Evolutionary conservation across 768 basidiomycete genomes (phyloP), one percentile per base, ranked within the genome.

Genomic region (Suillus weaverae): DNA sequence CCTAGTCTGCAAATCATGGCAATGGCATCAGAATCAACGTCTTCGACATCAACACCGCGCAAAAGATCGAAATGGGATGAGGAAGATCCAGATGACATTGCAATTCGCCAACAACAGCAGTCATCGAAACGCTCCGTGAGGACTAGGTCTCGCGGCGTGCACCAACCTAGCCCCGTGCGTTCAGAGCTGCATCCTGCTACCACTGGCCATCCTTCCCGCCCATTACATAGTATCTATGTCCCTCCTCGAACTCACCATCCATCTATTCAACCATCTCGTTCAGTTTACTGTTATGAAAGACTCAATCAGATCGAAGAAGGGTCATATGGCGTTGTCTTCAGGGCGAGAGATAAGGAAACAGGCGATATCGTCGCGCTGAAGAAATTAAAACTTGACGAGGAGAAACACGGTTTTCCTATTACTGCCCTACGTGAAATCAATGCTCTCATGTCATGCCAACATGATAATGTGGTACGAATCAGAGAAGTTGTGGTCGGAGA

Each of bases 281-380:
- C 95, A 5, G 97, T 98, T 1, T 97, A 95, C 77, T 88, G 85
- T 70, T 98, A 98, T 74, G 96, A 98, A 70, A 83, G 92, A 48
- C 82, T 99, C 62, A 99, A 99, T 76, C 94, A 97, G 70, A 99
- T 99, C 70, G 97, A 99, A 77, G 97, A 99, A 78, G 97, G 97
- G 5, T 95, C 94, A 0, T 99, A 99, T 70, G 97, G 97, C 20
- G 89, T 99, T 44, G 97, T 99, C 18, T 99, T 94, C 68, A 89
- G 97, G n/a, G 97, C 97, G 26, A 83, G 87, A 70, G 97, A 98
- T 79, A 97, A 94, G 75, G 86, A 94, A 73, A 95, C 95, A 0
- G 94, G 95, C 6, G 95, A 95, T 68, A 93, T 99, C 30, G 97
- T 99, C 33, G 97, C 97, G 16, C 77, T 99, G 71, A 99, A 99